These are phyloP conservation scores for Chaetomium tenue DNA, from an alignment of 495 filamentous ascomycete species.

Conservation along the genomic window DNA sequence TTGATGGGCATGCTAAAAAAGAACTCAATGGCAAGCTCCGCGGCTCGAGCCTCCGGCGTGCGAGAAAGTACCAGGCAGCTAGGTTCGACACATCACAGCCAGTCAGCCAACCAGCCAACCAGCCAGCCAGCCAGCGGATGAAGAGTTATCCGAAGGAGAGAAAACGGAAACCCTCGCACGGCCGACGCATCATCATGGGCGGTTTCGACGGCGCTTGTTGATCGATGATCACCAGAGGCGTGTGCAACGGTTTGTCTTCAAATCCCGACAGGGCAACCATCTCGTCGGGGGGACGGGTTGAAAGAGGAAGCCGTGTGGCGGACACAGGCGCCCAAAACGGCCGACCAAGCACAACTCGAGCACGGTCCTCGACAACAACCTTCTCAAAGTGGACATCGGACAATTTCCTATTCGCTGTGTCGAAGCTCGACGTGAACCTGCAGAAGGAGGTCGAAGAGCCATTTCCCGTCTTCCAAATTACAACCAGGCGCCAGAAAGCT, in stretches of 20 bases:
- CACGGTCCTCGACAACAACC: conserved; percentile 4
- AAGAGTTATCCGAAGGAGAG: not conserved
- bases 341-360: not conserved
- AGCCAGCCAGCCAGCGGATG: not conserved
- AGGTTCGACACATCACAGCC: not conserved
- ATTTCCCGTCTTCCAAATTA: not conserved
- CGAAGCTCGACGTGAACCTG: conserved; percentile 11
- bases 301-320: not conserved
- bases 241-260: conserved; percentile 10
- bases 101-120: too few relatives aligned
- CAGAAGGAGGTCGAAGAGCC: not conserved
- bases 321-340: not conserved
- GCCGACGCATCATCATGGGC: not conserved
- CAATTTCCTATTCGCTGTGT: conserved; percentile 39
- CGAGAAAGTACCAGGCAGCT: not conserved
- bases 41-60: not conserved
- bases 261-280: not conserved
- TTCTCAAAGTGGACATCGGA: conserved; percentile 39
- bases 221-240: not conserved
- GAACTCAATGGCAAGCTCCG: not conserved
- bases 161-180: not conserved
- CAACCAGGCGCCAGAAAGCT: not conserved
- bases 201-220: conserved; percentile 9
- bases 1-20: conserved; percentile 5
- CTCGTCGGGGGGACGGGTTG: not conserved